A percentile compares a stretch with the other conserved stretches of the same genome.
phyloP scores from a whole-genome alignment of 805 yeast species.

The Lachancea thermotolerans region DNA sequence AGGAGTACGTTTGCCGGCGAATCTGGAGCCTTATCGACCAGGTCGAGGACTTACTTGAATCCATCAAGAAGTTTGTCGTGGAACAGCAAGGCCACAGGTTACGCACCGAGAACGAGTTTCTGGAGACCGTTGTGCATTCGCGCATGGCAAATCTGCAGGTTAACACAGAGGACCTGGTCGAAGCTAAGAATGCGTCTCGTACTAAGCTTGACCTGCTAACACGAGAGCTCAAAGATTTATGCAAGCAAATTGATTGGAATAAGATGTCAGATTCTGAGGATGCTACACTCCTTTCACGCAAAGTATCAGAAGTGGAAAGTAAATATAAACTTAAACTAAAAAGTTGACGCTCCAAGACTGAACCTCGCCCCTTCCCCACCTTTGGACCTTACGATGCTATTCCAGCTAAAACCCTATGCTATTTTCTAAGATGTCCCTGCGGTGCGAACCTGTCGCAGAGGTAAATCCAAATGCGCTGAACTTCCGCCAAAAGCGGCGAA shows the following conservation, averaged over 20 bases:
- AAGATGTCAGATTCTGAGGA: conserved; percentile 12
- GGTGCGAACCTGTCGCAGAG: conserved; percentile 2
- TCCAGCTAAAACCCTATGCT: neutral
- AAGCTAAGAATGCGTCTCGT: conserved; percentile 8
- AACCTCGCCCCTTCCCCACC: neutral
- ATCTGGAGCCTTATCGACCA: conserved; percentile 21
- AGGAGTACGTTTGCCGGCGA: conserved; percentile 24
- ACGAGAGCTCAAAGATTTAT: conserved; percentile 11
- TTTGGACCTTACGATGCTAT: neutral
- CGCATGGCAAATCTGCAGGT: conserved; percentile 12
- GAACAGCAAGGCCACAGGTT: conserved; percentile 23
- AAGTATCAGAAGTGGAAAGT: conserved; percentile 4
- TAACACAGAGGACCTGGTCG: conserved; percentile 10
- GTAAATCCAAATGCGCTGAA: neutral
- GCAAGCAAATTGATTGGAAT: conserved; percentile 20
- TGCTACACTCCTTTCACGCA: conserved; percentile 6
- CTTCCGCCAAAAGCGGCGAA: neutral
- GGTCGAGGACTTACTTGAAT: conserved; percentile 24
- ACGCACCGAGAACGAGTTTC: conserved; percentile 16
- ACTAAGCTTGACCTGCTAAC: conserved; percentile 13
- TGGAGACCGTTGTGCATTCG: conserved; percentile 18
- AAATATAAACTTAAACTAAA: conserved; percentile 6
- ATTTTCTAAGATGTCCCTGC: conserved; percentile 1
- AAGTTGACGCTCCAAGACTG: neutral
- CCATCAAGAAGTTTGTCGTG: conserved; percentile 25